Conservation (phyloP, 352 stramenopile genomes). For the Globisporangium paddicum region DNA sequence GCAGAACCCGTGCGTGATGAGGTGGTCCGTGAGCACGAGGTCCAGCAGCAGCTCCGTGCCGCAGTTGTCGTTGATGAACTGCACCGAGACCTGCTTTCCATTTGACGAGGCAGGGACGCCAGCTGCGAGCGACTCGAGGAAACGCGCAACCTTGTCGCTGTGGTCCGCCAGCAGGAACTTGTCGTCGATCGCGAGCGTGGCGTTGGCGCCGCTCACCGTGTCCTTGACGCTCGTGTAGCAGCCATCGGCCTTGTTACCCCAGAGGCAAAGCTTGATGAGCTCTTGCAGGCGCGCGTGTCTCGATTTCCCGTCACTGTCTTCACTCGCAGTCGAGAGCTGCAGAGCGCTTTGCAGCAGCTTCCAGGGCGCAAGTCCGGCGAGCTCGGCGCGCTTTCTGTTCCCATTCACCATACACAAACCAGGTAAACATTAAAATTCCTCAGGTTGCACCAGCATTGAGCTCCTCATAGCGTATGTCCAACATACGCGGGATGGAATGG, state of each 20-base stretch:
- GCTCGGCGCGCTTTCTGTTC: slow-evolving; percentile 51
- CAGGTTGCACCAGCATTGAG: neutral
- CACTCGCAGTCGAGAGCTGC: slow-evolving; percentile 12
- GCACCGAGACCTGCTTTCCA: slow-evolving; percentile 18
- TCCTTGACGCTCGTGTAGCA: slow-evolving; percentile 76
- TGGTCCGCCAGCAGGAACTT: slow-evolving; percentile 58
- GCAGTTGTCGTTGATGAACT: slow-evolving; percentile 82
- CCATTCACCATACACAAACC: neutral
- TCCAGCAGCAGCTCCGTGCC: slow-evolving; percentile 69
- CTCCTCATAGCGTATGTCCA: neutral
- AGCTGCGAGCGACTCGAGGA: slow-evolving; percentile 21
- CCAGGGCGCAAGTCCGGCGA: slow-evolving; percentile 52
- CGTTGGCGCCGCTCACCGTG: slow-evolving; percentile 47
- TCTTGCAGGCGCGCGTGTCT: slow-evolving; percentile 37
- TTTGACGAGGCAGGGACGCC: neutral
- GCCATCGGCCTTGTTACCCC: slow-evolving; percentile 75
- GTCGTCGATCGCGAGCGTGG: slow-evolving; percentile 52
- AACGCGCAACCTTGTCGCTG: slow-evolving; percentile 39
- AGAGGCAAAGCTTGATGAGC: slow-evolving; percentile 69
- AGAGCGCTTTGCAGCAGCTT: slow-evolving; percentile 51
- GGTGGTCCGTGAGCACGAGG: slow-evolving; percentile 55
- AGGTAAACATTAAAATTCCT: neutral
- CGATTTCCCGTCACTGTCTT: slow-evolving; percentile 15
- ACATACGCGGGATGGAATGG: slow-evolving; percentile 54
- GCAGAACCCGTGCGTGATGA: slow-evolving; percentile 48